A percentile compares a stretch with the other conserved stretches of the same genome.
phyloP scores from a whole-genome alignment of 2,329 filamentous ascomycete genomes.

The Bretziella fagacearum region DNA sequence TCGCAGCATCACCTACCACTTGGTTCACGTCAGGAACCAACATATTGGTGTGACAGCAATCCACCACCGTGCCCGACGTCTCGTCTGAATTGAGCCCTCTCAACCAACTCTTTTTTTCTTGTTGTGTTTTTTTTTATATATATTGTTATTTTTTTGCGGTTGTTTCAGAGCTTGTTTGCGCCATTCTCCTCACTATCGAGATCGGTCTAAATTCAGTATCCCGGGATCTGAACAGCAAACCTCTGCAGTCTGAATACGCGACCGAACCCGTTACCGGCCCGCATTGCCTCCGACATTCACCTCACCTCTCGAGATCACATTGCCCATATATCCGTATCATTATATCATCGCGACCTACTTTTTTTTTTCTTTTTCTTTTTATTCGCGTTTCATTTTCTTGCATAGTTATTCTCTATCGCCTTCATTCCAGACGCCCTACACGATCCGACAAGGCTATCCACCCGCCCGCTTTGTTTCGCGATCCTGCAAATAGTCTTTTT shows the following conservation, averaged over 20 bases:
- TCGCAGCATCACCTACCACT: not conserved
- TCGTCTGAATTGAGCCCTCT: too few species aligned
- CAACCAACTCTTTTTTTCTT: too few species aligned
- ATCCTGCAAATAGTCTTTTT: not conserved
- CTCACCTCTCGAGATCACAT: conserved; percentile 8
- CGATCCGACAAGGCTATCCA: too few species aligned
- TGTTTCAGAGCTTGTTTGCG: too few species aligned
- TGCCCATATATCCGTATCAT: conserved; percentile 2
- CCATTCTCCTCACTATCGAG: not conserved
- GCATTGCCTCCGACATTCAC: not conserved
- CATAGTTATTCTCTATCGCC: too few species aligned
- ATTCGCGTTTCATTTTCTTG: not conserved
- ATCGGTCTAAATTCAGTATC: conserved; percentile 1
- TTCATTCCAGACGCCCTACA: not conserved
- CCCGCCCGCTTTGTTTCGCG: not conserved
- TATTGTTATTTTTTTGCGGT: too few species aligned
- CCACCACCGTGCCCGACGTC: too few species aligned
- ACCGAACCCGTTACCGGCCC: not conserved
- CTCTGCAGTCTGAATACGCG: not conserved
- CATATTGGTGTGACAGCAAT: too few species aligned
- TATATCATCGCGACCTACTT: not conserved
- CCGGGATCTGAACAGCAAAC: not conserved
- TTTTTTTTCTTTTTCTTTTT: not conserved
- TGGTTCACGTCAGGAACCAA: not conserved
- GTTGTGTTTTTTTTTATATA: too few species aligned